Percentiles rank a stretch among this genome's conserved stretches.
Conservation (phyloP, 345 rosid genomes). For the Linum lewisii region DNA sequence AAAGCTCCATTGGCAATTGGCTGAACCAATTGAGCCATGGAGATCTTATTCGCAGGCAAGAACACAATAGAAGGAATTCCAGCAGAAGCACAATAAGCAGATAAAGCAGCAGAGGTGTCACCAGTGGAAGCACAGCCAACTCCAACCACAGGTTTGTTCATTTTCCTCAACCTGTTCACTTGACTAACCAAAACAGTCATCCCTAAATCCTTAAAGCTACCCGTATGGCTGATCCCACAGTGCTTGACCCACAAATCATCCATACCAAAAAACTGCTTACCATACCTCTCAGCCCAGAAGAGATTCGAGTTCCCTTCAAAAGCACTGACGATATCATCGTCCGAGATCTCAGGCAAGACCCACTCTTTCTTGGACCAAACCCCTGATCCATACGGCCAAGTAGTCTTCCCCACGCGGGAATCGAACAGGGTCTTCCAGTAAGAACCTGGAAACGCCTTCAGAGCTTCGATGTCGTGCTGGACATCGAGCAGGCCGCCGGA, state of each 20-base stretch:
- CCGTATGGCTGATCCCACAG: conserved; percentile 87
- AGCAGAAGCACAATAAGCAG: conserved; percentile 82
- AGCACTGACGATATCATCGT: conserved; percentile 81
- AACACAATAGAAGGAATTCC: conserved; percentile 89
- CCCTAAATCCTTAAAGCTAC: conserved; percentile 86
- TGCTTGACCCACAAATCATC: conserved; percentile 90
- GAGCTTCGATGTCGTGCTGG: conserved; percentile 19
- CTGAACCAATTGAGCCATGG: conserved; percentile 88
- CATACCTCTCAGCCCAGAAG: conserved; percentile 89
- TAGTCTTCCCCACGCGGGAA: conserved; percentile 74
- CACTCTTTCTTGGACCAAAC: conserved; percentile 93
- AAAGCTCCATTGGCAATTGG: conserved; percentile 93
- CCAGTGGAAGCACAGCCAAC: conserved; percentile 96
- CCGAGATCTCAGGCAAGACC: conserved; percentile 76
- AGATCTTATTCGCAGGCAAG: conserved; percentile 75
- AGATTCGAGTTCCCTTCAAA: conserved; percentile 85
- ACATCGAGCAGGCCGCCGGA: conserved; percentile 25
- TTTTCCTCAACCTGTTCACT: conserved; percentile 65
- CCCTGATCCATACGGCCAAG: conserved; percentile 85
- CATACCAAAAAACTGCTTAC: conserved; percentile 66
- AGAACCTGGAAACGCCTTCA: conserved; percentile 17
- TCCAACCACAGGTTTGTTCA: conserved; percentile 67
- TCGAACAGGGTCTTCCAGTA: conserved; percentile 68
- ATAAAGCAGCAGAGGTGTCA: conserved; percentile 80
- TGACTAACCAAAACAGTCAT: conserved; percentile 94